These are phyloP conservation scores for Chloroidium sp. DNA, from an alignment of 163 green algal species.

Conservation along the genomic window DNA sequence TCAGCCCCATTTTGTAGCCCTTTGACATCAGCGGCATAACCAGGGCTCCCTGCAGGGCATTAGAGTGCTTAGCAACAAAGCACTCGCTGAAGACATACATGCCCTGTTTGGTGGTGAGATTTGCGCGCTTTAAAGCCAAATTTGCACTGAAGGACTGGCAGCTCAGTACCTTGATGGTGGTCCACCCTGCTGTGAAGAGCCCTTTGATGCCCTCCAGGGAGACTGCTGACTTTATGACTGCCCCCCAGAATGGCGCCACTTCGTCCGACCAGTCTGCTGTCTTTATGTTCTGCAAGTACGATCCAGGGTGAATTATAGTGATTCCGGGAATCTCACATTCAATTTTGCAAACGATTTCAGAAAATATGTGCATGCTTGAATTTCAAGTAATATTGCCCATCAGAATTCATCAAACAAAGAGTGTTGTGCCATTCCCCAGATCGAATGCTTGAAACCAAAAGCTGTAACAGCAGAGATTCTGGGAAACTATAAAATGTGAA, in stretches of 20 bases:
- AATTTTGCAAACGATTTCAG: not conserved
- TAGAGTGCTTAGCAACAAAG: not conserved
- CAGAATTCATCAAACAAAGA: too few species aligned
- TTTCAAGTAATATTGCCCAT: not conserved
- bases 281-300: constrained; percentile 44
- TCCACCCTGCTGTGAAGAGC: constrained; percentile 78
- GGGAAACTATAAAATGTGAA: too few species aligned
- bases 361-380: not conserved
- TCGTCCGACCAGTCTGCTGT: constrained; percentile 82
- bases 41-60: constrained; percentile 42
- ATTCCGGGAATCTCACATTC: not conserved
- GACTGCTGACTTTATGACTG: constrained; percentile 69
- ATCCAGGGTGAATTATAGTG: constrained; percentile 3
- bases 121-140: too few species aligned
- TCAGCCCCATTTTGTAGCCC: constrained; percentile 71
- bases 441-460: too few species aligned
- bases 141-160: too few species aligned
- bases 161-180: constrained; percentile 59
- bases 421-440: too few species aligned
- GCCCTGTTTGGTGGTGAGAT: too few species aligned
- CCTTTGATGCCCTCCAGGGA: constrained; percentile 64
- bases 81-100: too few species aligned
- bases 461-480: too few species aligned
- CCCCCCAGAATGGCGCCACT: constrained; percentile 89
- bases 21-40: constrained; percentile 90